phyloP scores from a whole-genome alignment of 2,329 filamentous ascomycete species.

The Pleoardoris graminearum region DNA sequence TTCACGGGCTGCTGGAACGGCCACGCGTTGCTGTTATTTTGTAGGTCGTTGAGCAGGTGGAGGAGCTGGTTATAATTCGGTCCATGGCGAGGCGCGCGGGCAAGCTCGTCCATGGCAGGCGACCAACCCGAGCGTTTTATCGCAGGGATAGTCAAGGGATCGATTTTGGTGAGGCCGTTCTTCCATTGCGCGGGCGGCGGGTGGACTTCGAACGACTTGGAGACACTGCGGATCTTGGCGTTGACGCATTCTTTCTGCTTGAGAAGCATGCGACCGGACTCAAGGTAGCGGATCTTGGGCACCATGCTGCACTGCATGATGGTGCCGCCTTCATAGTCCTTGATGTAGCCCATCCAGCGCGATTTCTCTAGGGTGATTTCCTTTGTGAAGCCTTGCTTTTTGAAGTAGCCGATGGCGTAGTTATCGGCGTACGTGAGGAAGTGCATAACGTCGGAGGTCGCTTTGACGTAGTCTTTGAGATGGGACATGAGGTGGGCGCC shows the following conservation, averaged over 20 bases:
- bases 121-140: conserved; percentile 93
- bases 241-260: conserved; percentile 97
- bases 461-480: conserved; percentile 96
- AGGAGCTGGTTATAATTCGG: conserved; percentile 95
- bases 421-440: conserved; percentile 99
- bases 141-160: conserved; percentile 80
- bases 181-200: conserved; percentile 84
- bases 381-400: conserved; percentile 98
- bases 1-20: conserved; percentile 94
- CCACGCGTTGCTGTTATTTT: conserved; percentile 92
- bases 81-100: conserved; percentile 90
- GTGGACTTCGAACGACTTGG: conserved; percentile 85
- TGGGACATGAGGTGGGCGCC: conserved; percentile 98
- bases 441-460: conserved; percentile 95
- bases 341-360: conserved; percentile 99
- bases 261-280: conserved; percentile 87
- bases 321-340: conserved; percentile 97
- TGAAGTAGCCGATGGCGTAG: conserved; percentile 98
- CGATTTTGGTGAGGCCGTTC: conserved; percentile 70
- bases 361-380: conserved; percentile 90
- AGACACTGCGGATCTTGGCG: conserved; percentile 91
- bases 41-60: conserved; percentile 89
- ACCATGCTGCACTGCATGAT: conserved; percentile 99
- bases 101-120: conserved; percentile 95
- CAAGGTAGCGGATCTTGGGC: conserved; percentile 89